These are phyloP conservation scores for Trapa incisa DNA, from an alignment of 345 rosid genomes.

Conservation along the genomic window DNA sequence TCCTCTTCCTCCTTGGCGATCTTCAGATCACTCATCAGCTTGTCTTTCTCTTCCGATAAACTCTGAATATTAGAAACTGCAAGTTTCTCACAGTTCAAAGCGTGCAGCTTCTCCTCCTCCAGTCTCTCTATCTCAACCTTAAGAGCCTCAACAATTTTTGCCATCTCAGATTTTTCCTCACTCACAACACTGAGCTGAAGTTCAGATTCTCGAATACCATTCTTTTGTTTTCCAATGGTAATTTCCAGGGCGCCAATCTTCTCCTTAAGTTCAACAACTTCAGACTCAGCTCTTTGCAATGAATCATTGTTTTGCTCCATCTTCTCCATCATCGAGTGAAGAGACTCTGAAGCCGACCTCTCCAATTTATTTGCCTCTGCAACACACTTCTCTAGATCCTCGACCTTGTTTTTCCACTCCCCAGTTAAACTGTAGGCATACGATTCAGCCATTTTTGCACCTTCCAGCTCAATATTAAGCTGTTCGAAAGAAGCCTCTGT, in stretches of 20 bases:
- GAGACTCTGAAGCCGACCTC: constrained; percentile 71
- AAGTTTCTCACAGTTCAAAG: constrained; percentile 63
- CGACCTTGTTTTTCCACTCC: constrained; percentile 57
- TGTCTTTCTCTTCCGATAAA: constrained; percentile 64
- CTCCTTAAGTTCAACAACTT: constrained; percentile 52
- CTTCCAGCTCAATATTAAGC: constrained; percentile 72
- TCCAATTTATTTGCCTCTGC: constrained; percentile 63
- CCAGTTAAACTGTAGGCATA: constrained; percentile 53
- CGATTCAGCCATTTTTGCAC: constrained; percentile 74
- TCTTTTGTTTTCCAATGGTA: constrained; percentile 49
- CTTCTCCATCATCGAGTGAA: constrained; percentile 76
- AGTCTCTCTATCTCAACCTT: constrained; percentile 42
- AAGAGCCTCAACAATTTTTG: constrained; percentile 33
- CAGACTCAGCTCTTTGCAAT: constrained; percentile 53
- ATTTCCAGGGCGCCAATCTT: constrained; percentile 62
- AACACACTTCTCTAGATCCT: constrained; percentile 44
- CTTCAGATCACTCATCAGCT: constrained; percentile 57
- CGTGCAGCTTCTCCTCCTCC: constrained; percentile 63
- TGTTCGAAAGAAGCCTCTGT: constrained; percentile 50
- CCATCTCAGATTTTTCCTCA: constrained; percentile 39
- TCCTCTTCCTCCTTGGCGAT: constrained; percentile 71
- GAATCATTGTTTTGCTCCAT: constrained; percentile 60
- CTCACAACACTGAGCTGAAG: constrained; percentile 21
- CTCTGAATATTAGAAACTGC: constrained; percentile 58
- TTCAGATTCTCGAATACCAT: constrained; percentile 58